A percentile compares a stretch with the other conserved stretches of the same genome.
phyloP scores from a whole-genome alignment of 139 green algal species.

The Pseudopediastrum boryanum region DNA sequence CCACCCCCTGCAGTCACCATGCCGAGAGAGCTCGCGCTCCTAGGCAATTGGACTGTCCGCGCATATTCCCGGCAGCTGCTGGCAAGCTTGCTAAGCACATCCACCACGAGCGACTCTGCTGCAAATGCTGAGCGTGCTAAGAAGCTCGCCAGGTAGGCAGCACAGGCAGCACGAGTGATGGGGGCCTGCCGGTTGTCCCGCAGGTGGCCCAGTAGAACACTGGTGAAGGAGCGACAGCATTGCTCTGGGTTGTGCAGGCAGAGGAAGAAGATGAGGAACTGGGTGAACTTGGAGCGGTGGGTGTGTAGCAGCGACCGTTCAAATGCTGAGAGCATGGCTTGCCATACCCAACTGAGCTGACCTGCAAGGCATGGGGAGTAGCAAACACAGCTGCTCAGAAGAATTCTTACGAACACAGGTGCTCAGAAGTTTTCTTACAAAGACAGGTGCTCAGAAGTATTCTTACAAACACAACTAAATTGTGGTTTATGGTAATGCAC shows the following conservation, averaged over 20 bases:
- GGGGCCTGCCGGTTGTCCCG: constrained; percentile 54
- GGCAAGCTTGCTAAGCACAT: constrained; percentile 47
- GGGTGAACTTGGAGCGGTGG: constrained; percentile 91
- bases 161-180: constrained; percentile 73
- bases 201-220: constrained; percentile 63
- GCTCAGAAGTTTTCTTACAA: no score
- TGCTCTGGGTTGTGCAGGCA: constrained; percentile 39
- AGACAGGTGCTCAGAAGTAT: neutral
- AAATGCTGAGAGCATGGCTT: constrained; percentile 72
- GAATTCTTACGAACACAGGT: neutral
- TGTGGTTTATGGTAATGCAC: no score
- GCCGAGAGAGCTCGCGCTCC: no score
- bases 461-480: no score
- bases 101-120: constrained; percentile 59
- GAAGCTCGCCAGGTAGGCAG: constrained; percentile 89
- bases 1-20: neutral
- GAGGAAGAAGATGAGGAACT: constrained; percentile 85
- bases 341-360: constrained; percentile 54
- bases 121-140: constrained; percentile 76
- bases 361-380: constrained; percentile 2
- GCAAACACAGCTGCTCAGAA: neutral
- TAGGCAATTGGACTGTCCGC: neutral
- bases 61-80: constrained; percentile 43
- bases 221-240: constrained; percentile 58
- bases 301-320: constrained; percentile 79